Conservation (phyloP, 768 basidiomycete species). For the Suillus subalutaceus region DNA sequence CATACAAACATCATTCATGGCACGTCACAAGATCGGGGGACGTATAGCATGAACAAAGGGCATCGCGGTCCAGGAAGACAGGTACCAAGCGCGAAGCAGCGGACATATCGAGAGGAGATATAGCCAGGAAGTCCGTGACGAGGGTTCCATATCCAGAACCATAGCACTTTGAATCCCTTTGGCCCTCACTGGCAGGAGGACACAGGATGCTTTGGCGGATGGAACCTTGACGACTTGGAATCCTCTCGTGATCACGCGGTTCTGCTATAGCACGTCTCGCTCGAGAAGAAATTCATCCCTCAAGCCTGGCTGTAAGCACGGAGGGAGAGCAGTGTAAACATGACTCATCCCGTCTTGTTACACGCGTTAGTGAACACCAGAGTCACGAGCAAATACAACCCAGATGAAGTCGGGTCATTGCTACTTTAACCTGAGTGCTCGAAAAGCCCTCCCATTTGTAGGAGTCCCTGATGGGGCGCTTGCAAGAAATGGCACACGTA, state of each 20-base stretch:
- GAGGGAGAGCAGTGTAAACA: constrained; percentile 6
- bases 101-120: constrained; percentile 23
- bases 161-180: constrained; percentile 8
- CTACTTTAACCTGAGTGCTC: constrained; percentile 10
- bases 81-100: constrained; percentile 25
- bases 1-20: constrained; percentile 10
- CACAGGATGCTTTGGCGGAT: constrained; percentile 10
- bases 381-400: constrained; percentile 5
- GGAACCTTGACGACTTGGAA: constrained; percentile 11
- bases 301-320: constrained; percentile 10
- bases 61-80: constrained; percentile 28
- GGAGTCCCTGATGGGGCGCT: constrained; percentile 46
- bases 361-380: constrained; percentile 12
- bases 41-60: constrained; percentile 17
- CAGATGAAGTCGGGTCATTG: constrained; percentile 3
- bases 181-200: constrained; percentile 5
- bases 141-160: constrained; percentile 6
- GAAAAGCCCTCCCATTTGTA: constrained; percentile 11
- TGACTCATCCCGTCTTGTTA: constrained; percentile 10
- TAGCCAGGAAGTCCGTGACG: constrained; percentile 23
- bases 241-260: constrained; percentile 11
- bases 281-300: constrained; percentile 4
- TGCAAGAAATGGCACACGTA: constrained; percentile 64
- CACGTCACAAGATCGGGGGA: constrained; percentile 8
- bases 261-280: constrained; percentile 10